These are phyloP conservation scores for Verticillium alfalfae DNA, from an alignment of 2,329 filamentous ascomycete genomes.

Conservation along the genomic window DNA sequence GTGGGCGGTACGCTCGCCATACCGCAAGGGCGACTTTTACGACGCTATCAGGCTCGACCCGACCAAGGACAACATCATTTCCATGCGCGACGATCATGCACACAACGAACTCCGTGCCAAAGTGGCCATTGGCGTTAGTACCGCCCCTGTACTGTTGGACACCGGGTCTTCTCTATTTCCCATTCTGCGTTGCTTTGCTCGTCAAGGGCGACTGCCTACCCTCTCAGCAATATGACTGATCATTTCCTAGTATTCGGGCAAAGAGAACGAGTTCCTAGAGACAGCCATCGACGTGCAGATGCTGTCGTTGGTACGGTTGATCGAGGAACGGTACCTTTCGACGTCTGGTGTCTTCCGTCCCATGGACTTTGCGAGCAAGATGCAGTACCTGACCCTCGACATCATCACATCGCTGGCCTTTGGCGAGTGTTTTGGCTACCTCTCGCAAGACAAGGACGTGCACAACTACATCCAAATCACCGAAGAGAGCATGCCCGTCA, in stretches of 20 bases:
- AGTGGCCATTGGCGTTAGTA: conserved; percentile 37
- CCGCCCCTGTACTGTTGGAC: not conserved
- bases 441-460: conserved; percentile 40
- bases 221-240: not conserved
- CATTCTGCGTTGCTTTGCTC: too few species aligned
- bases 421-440: conserved; percentile 42
- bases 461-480: conserved; percentile 42
- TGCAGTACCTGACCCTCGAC: conserved; percentile 50
- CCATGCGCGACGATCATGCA: conserved; percentile 24
- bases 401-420: conserved; percentile 49
- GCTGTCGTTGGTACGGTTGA: conserved; percentile 37
- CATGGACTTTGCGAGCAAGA: conserved; percentile 41
- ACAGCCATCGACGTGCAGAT: conserved; percentile 41
- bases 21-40: conserved; percentile 27
- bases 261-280: conserved; percentile 46
- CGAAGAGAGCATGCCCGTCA: conserved; percentile 32
- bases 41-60: conserved; percentile 27
- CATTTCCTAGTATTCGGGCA: conserved; percentile 41
- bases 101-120: conserved; percentile 39
- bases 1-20: conserved; percentile 23
- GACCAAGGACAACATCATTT: conserved; percentile 24
- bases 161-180: too few species aligned
- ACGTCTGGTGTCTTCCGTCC: conserved; percentile 25
- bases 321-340: conserved; percentile 39
- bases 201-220: too few species aligned